A percentile compares a stretch with the other conserved stretches of the same genome.
These are phyloP conservation scores for Scutellaria baicalensis DNA, from an alignment of 257 asterid species.

Conservation along the genomic window DNA sequence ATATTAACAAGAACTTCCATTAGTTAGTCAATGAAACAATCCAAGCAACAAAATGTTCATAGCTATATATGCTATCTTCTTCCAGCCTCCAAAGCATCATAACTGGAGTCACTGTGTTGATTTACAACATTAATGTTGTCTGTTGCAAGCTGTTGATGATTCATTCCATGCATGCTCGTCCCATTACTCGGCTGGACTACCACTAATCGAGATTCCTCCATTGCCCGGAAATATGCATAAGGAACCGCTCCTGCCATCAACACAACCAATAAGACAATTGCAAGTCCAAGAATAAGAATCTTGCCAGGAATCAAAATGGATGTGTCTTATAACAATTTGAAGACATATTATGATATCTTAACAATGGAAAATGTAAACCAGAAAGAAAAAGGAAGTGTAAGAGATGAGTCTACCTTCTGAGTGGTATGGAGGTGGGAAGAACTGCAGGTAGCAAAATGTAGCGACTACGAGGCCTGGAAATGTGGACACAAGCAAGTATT, in stretches of 20 bases:
- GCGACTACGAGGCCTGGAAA: slow-evolving; percentile 56
- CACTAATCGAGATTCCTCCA: slow-evolving; percentile 41
- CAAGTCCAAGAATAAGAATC: too few relatives aligned
- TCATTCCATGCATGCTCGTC: slow-evolving; percentile 21
- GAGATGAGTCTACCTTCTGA: slow-evolving; percentile 37
- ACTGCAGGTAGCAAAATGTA: slow-evolving; percentile 75
- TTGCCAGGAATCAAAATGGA: too few relatives aligned
- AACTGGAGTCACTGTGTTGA: slow-evolving; percentile 13
- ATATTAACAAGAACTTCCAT: neutral
- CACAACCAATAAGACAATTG: neutral
- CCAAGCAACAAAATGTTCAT: neutral
- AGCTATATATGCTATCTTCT: slow-evolving; percentile 22
- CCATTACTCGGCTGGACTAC: slow-evolving; percentile 20
- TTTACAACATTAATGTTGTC: slow-evolving; percentile 2
- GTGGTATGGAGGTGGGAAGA: slow-evolving; percentile 79
- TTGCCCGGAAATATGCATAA: slow-evolving; percentile 66
- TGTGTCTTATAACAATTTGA: too few relatives aligned
- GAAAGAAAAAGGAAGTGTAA: neutral
- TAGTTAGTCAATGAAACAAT: neutral
- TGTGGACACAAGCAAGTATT: neutral
- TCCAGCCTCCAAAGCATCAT: slow-evolving; percentile 34
- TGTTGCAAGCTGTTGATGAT: slow-evolving; percentile 12
- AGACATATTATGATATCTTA: too few relatives aligned
- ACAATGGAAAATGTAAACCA: neutral
- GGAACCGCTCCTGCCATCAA: slow-evolving; percentile 62